Conservation (phyloP, 805 yeast genomes). For the Sugiyamaella lignohabitans region DNA sequence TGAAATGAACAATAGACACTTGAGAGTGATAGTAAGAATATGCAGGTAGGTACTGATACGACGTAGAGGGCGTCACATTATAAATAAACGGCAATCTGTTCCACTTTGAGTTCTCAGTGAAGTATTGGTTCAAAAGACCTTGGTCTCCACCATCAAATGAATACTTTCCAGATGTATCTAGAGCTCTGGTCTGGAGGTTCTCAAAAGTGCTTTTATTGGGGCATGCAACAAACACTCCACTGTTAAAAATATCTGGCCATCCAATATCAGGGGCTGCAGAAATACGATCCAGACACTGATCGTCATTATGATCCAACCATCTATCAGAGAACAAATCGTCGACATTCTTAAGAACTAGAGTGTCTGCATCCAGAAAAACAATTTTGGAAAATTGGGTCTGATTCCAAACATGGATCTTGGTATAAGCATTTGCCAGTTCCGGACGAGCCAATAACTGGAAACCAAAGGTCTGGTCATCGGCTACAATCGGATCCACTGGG, state of each 20-base stretch:
- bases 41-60: slow-evolving; percentile 71
- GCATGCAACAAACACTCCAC: slow-evolving; percentile 60
- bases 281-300: slow-evolving; percentile 12
- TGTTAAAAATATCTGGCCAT: slow-evolving; percentile 86
- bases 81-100: slow-evolving; percentile 66
- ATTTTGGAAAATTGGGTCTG: slow-evolving; percentile 36
- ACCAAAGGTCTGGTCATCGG: slow-evolving; percentile 21
- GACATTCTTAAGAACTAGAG: slow-evolving; percentile 38
- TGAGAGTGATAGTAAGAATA: slow-evolving; percentile 43
- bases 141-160: slow-evolving; percentile 90
- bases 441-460: slow-evolving; percentile 40
- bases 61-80: slow-evolving; percentile 67
- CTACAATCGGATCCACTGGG: slow-evolving; percentile 25
- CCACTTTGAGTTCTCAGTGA: slow-evolving; percentile 45
- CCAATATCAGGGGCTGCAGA: slow-evolving; percentile 73
- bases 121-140: slow-evolving; percentile 76
- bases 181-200: slow-evolving; percentile 32
- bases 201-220: slow-evolving; percentile 44
- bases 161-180: slow-evolving; percentile 18
- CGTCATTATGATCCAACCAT: slow-evolving; percentile 2
- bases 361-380: slow-evolving; percentile 50
- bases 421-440: slow-evolving; percentile 41
- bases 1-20: slow-evolving; percentile 36
- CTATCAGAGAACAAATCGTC: slow-evolving; percentile 27
- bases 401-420: slow-evolving; percentile 54